Evolutionary conservation across 1,139 yeast genomes (phyloP).

Genomic region (Geotrichum phurueaensis): DNA sequence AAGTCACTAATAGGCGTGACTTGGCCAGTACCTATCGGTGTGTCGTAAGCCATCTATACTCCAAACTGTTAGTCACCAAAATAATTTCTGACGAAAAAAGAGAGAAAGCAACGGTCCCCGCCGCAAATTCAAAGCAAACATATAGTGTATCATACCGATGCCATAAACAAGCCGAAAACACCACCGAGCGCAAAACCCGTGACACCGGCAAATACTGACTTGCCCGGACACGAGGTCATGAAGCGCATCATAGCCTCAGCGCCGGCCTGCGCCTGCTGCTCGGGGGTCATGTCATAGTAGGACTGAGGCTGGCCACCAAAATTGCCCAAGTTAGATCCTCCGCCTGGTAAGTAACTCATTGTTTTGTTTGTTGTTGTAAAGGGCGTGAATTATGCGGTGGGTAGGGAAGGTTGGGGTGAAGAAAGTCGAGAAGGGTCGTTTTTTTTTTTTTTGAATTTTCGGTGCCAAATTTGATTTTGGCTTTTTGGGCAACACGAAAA

Average conservation of each 20-base stretch:
- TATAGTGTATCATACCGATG: slow-evolving; percentile 49
- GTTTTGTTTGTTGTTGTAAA: not conserved
- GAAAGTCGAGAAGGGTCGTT: not conserved
- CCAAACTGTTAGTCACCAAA: not conserved
- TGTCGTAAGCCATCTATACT: slow-evolving; percentile 59
- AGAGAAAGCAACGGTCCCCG: not conserved
- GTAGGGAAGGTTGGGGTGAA: not conserved
- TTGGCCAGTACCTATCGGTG: slow-evolving; percentile 57
- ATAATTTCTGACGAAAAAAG: not conserved
- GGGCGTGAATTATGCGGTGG: not conserved
- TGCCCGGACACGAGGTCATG: slow-evolving; percentile 95
- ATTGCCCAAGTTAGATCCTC: slow-evolving; percentile 14
- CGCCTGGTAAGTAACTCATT: slow-evolving; percentile 19
- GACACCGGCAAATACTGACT: slow-evolving; percentile 84
- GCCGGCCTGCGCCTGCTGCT: slow-evolving; percentile 89
- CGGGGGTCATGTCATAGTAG: slow-evolving; percentile 70
- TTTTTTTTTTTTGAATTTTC: not conserved
- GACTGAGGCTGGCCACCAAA: slow-evolving; percentile 30
- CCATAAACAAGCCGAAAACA: slow-evolving; percentile 94
- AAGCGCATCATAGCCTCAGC: slow-evolving; percentile 77
- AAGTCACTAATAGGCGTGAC: slow-evolving; percentile 56
- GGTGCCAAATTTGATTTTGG: not conserved
- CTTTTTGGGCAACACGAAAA: not conserved
- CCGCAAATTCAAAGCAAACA: not conserved
- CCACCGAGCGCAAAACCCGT: slow-evolving; percentile 96